Percentiles rank a stretch among this genome's conserved stretches.
Conservation (phyloP, 768 basidiomycete genomes). For the Macrolepiota albuminosa region DNA sequence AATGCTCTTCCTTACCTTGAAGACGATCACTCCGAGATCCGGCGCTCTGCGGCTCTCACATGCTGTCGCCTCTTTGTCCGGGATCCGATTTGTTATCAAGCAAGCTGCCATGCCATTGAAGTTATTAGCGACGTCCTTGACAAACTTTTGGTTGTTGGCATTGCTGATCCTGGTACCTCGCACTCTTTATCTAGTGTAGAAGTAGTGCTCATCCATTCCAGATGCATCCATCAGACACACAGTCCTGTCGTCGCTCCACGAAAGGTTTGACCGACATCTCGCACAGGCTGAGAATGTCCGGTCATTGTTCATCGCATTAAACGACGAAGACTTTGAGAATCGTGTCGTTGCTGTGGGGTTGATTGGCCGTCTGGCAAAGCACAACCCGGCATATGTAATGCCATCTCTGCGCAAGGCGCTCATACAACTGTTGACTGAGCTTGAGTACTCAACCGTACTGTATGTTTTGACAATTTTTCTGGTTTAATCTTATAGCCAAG, state of each 20-base stretch:
- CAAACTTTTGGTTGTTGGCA: constrained; percentile 90
- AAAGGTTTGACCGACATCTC: constrained; percentile 93
- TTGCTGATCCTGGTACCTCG: constrained; percentile 84
- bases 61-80: constrained; percentile 90
- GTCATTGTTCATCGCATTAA: constrained; percentile 93
- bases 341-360: constrained; percentile 85
- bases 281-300: constrained; percentile 99
- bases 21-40: constrained; percentile 83
- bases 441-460: constrained; percentile 92
- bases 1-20: constrained; percentile 93
- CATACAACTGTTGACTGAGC: constrained; percentile 92
- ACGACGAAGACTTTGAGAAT: constrained; percentile 95
- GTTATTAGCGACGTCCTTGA: constrained; percentile 98
- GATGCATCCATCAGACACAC: constrained; percentile 81
- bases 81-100: constrained; percentile 95
- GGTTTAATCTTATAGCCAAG: neutral
- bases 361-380: constrained; percentile 89
- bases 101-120: constrained; percentile 93
- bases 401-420: constrained; percentile 92
- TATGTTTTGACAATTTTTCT: constrained; percentile 18
- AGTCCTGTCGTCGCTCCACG: constrained; percentile 82
- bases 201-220: constrained; percentile 20
- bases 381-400: constrained; percentile 99
- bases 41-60: constrained; percentile 85
- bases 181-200: constrained; percentile 2